Evolutionary conservation across 306 rosid species (phyloP), one percentile per base, ranked within the genome.

Genomic region (Begonia masoniana): DNA sequence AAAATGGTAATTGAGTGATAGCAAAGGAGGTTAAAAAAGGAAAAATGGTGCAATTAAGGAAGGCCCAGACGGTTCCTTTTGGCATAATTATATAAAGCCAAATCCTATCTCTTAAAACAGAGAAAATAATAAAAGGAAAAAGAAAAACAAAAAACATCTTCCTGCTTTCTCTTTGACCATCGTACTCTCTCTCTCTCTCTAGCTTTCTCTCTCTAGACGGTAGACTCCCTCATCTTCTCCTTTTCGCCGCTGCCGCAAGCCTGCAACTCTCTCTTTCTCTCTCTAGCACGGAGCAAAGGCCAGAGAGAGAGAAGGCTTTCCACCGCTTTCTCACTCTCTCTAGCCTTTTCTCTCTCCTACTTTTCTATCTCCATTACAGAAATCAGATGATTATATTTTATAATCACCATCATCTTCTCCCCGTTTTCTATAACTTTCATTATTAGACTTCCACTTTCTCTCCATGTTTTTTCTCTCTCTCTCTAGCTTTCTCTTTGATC

Each of bases 301-400:
- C 1, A 31, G 39, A 31, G 39, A 31, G 39, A 31, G 35, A 26
- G 35, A 26, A 6, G 70, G 78, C 79, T 73, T 82, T 79, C 78
- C 80, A 88, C 93, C 85, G 72, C 81, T 69, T 73, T 71, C 70
- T 82, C 88, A 76, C 76, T 42, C 73, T 56, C 67, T 43, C 47
- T 31, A 31, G 39, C 39, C 1, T n/a, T 45, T 12, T 35, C 54
- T 60, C 64, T 60, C 61, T 57, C 48, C 49, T 17, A 10, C 42
- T 55, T 54, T 49, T 47, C 57, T 55, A 13, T 59, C 16, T 21
- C 55, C 50, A 14, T 11, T 14, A 50, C 41, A 46, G 13, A 61
- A 66, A 50, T 50, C 59, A 55, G 48, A 5, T 12, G 50, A 8
- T 45, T 43, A 12, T 41, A 41, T 16, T 31, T 48, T 39, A 45